These are phyloP conservation scores for Cystobasidium onofrii DNA, from an alignment of 768 basidiomycete genomes.

Conservation along the genomic window DNA sequence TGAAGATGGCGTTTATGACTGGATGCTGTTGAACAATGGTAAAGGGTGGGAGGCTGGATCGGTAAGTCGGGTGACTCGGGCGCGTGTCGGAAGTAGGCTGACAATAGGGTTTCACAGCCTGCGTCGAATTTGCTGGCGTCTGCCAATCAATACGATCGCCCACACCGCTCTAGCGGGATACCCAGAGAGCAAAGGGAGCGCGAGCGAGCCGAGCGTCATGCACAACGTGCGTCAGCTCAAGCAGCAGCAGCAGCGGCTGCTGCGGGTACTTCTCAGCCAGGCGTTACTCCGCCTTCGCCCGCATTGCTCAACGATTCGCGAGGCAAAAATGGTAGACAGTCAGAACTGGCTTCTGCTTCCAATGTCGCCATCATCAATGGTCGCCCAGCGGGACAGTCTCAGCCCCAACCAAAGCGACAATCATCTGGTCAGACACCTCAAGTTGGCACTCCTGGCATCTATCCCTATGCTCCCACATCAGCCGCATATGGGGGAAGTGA, in stretches of 20 bases:
- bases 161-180: conserved; percentile 37
- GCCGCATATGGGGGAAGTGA: not conserved
- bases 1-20: conserved; percentile 92
- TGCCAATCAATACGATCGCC: conserved; percentile 38
- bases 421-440: conserved; percentile 29
- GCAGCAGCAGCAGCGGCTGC: conserved; percentile 38
- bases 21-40: conserved; percentile 86
- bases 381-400: conserved; percentile 59
- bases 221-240: conserved; percentile 35
- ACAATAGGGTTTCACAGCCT: conserved; percentile 14
- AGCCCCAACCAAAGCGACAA: conserved; percentile 42
- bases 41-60: conserved; percentile 85
- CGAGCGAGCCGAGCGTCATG: conserved; percentile 42
- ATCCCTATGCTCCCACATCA: conserved; percentile 34
- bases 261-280: conserved; percentile 24
- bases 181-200: conserved; percentile 43
- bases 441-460: conserved; percentile 27
- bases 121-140: conserved; percentile 31
- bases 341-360: conserved; percentile 53
- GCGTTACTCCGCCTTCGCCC: conserved; percentile 58
- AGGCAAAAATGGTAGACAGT: conserved; percentile 52
- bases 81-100: not conserved
- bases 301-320: conserved; percentile 70
- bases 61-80: conserved; percentile 50
- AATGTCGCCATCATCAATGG: conserved; percentile 49